These are phyloP conservation scores for Silene coronaria DNA, from an alignment of 179 eudicot genomes.

Conservation along the genomic window DNA sequence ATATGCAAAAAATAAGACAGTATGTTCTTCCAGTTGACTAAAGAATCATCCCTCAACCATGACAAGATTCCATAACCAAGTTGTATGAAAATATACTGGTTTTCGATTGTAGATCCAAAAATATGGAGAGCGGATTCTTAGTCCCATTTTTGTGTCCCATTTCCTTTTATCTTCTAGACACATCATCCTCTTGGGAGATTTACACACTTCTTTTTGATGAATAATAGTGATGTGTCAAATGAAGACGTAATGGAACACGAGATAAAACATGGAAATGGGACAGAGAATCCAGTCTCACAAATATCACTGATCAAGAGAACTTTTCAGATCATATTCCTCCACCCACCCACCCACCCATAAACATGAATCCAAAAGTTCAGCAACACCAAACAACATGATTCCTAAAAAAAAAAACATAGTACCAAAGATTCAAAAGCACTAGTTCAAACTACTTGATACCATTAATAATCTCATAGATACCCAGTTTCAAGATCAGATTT, in stretches of 20 bases:
- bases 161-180: too few relatives aligned
- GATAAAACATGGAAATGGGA: too few relatives aligned
- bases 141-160: too few relatives aligned
- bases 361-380: conserved; percentile 15
- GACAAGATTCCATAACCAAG: conserved; percentile 4
- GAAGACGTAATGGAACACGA: too few relatives aligned
- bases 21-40: background rate
- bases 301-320: background rate
- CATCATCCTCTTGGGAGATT: too few relatives aligned
- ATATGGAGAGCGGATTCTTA: too few relatives aligned
- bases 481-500: background rate
- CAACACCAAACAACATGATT: conserved; percentile 3
- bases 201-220: too few relatives aligned
- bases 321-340: conserved; percentile 13
- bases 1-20: background rate
- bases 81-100: too few relatives aligned
- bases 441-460: background rate
- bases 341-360: background rate
- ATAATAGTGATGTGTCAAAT: too few relatives aligned
- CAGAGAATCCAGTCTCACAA: background rate
- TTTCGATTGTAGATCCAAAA: background rate
- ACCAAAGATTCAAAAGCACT: conserved; percentile 10
- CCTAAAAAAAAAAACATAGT: background rate
- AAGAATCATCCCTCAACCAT: conserved; percentile 6
- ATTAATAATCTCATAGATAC: background rate